phyloP scores from a whole-genome alignment of 257 asterid species.

The Salvia hispanica region DNA sequence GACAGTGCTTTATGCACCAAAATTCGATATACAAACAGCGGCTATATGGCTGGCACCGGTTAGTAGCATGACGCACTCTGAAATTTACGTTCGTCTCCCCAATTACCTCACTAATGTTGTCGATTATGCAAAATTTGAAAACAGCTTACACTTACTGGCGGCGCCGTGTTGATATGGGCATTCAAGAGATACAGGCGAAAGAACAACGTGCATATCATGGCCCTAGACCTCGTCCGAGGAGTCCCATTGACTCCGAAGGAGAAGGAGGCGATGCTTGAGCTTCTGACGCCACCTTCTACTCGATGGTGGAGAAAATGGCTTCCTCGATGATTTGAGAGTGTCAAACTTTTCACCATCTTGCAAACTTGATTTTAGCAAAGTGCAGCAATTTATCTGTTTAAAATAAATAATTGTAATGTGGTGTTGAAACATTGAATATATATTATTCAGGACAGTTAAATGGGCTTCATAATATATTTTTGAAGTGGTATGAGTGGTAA shows the following conservation, averaged over 20 bases:
- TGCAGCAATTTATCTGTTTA: no score
- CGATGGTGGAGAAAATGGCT: conserved; percentile 70
- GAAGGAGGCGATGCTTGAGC: conserved; percentile 74
- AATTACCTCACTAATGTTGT: conserved; percentile 21
- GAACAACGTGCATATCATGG: conserved; percentile 85
- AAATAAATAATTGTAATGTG: no score
- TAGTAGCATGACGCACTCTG: conserved; percentile 28
- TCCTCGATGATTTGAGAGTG: conserved; percentile 32
- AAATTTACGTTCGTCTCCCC: neutral
- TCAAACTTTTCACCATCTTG: neutral
- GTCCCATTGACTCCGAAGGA: conserved; percentile 86
- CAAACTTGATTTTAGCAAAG: neutral
- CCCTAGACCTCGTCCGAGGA: conserved; percentile 81
- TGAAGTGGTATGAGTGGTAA: no score
- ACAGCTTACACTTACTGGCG: conserved; percentile 75
- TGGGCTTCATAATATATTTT: no score
- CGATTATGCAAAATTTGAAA: conserved; percentile 4
- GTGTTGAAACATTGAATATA: no score
- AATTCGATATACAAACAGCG: conserved; percentile 90
- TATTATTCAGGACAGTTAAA: no score
- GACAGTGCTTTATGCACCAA: conserved; percentile 86
- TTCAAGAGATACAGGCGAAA: conserved; percentile 66
- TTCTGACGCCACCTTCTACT: conserved; percentile 75
- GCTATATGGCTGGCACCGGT: conserved; percentile 94
- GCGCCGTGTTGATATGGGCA: conserved; percentile 83